Percentiles rank a stretch among this genome's conserved stretches.
These are phyloP conservation scores for Cetraspora pellucida DNA, from an alignment of 192 early-diverging fungal genomes.

Conservation along the genomic window DNA sequence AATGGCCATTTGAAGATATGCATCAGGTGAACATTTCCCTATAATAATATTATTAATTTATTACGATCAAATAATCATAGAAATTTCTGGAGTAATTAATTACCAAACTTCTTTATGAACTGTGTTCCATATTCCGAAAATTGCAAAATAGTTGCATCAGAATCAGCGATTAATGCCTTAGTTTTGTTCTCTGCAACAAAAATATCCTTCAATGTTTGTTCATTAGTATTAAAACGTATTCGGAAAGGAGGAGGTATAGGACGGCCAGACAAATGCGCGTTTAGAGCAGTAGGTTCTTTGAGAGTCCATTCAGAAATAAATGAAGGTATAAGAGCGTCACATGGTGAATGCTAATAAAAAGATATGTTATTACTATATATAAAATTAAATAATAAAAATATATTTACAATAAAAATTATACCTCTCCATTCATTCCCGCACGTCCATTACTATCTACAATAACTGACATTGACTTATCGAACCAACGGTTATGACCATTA, in stretches of 20 bases:
- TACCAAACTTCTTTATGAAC: slow-evolving; percentile 76
- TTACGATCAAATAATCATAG: no score
- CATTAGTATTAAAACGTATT: slow-evolving; percentile 42
- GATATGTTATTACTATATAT: slow-evolving; percentile 17
- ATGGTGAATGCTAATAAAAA: slow-evolving; percentile 69
- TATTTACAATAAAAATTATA: slow-evolving; percentile 18
- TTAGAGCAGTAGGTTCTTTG: slow-evolving; percentile 42
- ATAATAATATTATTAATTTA: slow-evolving; percentile 10
- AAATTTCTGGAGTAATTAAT: not conserved
- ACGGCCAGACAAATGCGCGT: slow-evolving; percentile 38
- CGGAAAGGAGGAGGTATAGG: slow-evolving; percentile 37
- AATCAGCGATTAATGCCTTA: slow-evolving; percentile 55
- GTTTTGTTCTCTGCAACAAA: slow-evolving; percentile 56
- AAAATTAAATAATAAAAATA: slow-evolving; percentile 34
- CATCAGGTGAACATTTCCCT: slow-evolving; percentile 69
- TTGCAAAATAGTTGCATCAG: slow-evolving; percentile 62
- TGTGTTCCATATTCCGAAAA: slow-evolving; percentile 72
- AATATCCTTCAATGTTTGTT: slow-evolving; percentile 40
- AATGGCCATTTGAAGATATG: slow-evolving; percentile 83
- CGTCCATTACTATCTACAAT: slow-evolving; percentile 76
- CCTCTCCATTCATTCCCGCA: slow-evolving; percentile 62
- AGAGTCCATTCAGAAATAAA: slow-evolving; percentile 57
- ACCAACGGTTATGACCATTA: slow-evolving; percentile 87
- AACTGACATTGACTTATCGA: slow-evolving; percentile 77
- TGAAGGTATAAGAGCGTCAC: slow-evolving; percentile 79